Conservation (phyloP, 805 yeast genomes). For the Groenewaldozyma salmanticensis region DNA sequence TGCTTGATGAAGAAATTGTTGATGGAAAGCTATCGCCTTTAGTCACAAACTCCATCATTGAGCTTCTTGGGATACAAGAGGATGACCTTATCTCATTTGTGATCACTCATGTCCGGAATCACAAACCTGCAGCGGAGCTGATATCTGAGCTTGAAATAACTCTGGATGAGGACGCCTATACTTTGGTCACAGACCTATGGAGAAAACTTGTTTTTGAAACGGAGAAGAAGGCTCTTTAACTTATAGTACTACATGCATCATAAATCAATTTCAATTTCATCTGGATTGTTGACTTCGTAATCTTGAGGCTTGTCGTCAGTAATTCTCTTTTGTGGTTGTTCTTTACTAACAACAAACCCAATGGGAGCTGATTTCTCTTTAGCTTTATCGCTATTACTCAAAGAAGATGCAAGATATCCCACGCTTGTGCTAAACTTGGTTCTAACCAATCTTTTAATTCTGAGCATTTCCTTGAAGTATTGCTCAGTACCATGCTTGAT, state of each 20-base stretch:
- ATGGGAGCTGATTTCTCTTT: constrained; percentile 9
- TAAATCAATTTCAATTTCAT: constrained; percentile 16
- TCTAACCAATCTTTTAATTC: constrained; percentile 41
- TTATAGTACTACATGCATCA: background rate
- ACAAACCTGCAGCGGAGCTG: constrained; percentile 20
- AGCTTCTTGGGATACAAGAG: constrained; percentile 26
- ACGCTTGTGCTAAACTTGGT: constrained; percentile 16
- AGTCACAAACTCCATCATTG: constrained; percentile 18
- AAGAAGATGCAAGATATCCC: constrained; percentile 11
- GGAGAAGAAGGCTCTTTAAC: constrained; percentile 10
- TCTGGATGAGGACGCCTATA: constrained; percentile 37
- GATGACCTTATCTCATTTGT: constrained; percentile 26
- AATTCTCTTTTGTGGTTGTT: background rate
- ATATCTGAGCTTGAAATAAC: constrained; percentile 25
- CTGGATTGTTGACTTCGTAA: constrained; percentile 12
- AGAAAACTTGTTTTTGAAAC: constrained; percentile 15
- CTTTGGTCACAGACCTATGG: constrained; percentile 20
- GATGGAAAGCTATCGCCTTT: constrained; percentile 16
- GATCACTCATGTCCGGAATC: constrained; percentile 17
- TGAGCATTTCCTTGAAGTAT: constrained; percentile 64
- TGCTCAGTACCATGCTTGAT: constrained; percentile 58
- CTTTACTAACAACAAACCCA: constrained; percentile 17
- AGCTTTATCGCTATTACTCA: constrained; percentile 1
- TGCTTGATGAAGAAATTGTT: constrained; percentile 14
- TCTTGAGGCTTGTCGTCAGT: no score